Base-by-base conservation (phyloP, 2,329 filamentous ascomycete genomes). In the Talaromyces sp. region DNA sequence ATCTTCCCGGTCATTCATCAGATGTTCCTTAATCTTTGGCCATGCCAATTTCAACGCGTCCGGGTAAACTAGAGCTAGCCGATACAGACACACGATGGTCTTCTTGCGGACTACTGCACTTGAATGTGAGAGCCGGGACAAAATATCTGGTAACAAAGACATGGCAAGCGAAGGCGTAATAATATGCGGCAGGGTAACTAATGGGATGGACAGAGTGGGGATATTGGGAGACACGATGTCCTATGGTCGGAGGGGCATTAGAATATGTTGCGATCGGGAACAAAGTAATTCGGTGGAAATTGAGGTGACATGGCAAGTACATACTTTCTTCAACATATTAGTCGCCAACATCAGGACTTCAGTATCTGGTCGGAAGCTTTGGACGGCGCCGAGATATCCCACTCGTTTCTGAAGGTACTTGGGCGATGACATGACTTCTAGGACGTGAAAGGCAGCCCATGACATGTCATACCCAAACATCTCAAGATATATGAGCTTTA, bases 391-490 rank as follows among this genome's bases (percentile, higher is more conserved):
- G 17, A 99, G 81, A 72, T 99, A 99, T 52, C 93, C 94, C 40
- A 97, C 91, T 60, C 93, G 84, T 76, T 99, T 99, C 75, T 97
- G 93, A 62, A 91, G 83, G 72, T 96, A 96, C 71, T 97, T 97
- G 43, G 88, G 82, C 35, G 91, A 96, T 33, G 92, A 96, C 94
- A 99, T 99, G 76, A 99, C 94, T 77, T 99, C 94, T 43, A 99
- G 86, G 47, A 97, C 93, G 72, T 99, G 90, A 76, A 99, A 99
- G 11, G 92, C 92, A 3, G 94, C 94, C 94, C 94, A 99, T 3
- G 93, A 97, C 94, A 99, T 99, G 75, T 97, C 94, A 71, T 97
- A 90, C 13, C 94, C 94, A 64, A 97, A 92, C 94, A 99, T 99
- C 73, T 99, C 94, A 61, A 99, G 85, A 72, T 99, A 99, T 48